These are phyloP conservation scores for Trematosphaeria pertusa DNA, from an alignment of 2,329 filamentous ascomycete genomes.

Conservation along the genomic window DNA sequence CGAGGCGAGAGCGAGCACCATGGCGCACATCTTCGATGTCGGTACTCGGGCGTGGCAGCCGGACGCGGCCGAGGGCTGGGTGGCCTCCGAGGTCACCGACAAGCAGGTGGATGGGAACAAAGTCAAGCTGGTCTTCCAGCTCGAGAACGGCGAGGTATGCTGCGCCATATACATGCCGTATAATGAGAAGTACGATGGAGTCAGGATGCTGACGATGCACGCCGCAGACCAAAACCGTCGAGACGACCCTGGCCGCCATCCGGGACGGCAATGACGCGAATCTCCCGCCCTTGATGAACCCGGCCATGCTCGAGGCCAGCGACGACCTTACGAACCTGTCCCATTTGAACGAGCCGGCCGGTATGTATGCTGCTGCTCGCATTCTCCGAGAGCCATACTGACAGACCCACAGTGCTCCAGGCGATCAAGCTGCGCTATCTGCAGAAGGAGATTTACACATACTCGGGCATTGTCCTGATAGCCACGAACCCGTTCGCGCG, in stretches of 20 bases:
- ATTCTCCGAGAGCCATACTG: constrained; percentile 27
- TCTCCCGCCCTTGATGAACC: constrained; percentile 95
- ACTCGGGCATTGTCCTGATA: constrained; percentile 98
- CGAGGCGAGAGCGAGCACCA: constrained; percentile 50
- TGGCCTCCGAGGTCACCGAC: constrained; percentile 90
- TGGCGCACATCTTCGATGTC: constrained; percentile 95
- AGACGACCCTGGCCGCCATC: constrained; percentile 78
- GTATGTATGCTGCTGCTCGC: constrained; percentile 59
- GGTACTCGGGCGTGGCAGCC: constrained; percentile 99
- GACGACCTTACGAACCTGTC: constrained; percentile 97
- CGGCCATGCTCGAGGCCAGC: constrained; percentile 95
- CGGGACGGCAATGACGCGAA: constrained; percentile 77
- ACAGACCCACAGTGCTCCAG: constrained; percentile 75
- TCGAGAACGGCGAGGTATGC: constrained; percentile 89
- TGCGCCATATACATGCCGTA: constrained; percentile 4
- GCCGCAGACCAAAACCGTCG: constrained; percentile 75
- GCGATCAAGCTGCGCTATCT: constrained; percentile 96
- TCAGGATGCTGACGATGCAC: constrained; percentile 22
- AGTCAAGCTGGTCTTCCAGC: constrained; percentile 82
- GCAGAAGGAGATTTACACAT: constrained; percentile 99
- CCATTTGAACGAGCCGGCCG: constrained; percentile 96
- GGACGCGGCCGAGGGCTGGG: constrained; percentile 93
- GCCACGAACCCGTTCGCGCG: constrained; percentile 97
- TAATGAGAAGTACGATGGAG: constrained; percentile 1
- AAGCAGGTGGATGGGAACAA: constrained; percentile 86